These are phyloP conservation scores for Lactarius hengduanensis DNA, from an alignment of 768 basidiomycete species.

Conservation along the genomic window DNA sequence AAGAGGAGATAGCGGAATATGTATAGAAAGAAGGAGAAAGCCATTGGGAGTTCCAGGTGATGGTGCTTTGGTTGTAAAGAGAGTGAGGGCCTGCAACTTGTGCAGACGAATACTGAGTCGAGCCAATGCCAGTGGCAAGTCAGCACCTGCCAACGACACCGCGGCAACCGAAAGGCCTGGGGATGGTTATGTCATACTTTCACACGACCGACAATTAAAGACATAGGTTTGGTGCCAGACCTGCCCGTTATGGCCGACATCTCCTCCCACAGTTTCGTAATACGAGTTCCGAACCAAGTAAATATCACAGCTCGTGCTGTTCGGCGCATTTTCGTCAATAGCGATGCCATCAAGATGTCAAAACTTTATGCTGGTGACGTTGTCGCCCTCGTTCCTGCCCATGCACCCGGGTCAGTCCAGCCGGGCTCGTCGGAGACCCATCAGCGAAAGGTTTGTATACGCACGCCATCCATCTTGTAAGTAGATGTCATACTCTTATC, in stretches of 20 bases:
- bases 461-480: slow-evolving; percentile 24
- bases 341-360: slow-evolving; percentile 56
- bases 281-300: neutral
- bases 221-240: neutral
- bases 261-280: slow-evolving; percentile 17
- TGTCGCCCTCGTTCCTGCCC: slow-evolving; percentile 50
- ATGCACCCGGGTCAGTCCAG: slow-evolving; percentile 12
- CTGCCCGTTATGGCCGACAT: slow-evolving; percentile 9
- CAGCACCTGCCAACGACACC: neutral
- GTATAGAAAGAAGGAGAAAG: neutral
- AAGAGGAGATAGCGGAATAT: slow-evolving; percentile 15
- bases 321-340: slow-evolving; percentile 62
- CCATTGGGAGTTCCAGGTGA: neutral
- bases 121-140: slow-evolving; percentile 5
- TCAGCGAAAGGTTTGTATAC: slow-evolving; percentile 11
- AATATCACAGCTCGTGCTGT: slow-evolving; percentile 43
- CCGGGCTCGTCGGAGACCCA: slow-evolving; percentile 21
- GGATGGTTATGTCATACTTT: neutral
- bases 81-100: slow-evolving; percentile 13
- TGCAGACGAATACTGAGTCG: neutral
- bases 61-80: slow-evolving; percentile 2
- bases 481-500: slow-evolving; percentile 20
- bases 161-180: neutral
- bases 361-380: slow-evolving; percentile 71
- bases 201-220: neutral